Percentiles rank a stretch among this genome's conserved stretches.
These are phyloP conservation scores for Thalia dealbata DNA, from an alignment of 176 grass and related monocot species.

Conservation along the genomic window DNA sequence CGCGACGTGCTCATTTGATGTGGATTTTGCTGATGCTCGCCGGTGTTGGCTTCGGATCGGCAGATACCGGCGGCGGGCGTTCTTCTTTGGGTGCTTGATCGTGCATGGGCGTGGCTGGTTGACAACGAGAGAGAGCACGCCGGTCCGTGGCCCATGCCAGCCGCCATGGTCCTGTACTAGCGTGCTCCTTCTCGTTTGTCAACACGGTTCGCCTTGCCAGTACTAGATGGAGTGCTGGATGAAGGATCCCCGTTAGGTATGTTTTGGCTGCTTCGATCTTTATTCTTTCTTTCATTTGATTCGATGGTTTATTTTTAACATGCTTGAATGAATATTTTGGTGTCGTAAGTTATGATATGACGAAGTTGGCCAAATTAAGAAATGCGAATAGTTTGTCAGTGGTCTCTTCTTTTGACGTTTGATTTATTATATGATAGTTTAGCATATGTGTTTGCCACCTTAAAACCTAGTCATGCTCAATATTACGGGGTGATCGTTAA, in stretches of 20 bases:
- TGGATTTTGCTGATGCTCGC: background rate
- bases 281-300: background rate
- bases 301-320: background rate
- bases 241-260: background rate
- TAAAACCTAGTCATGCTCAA: background rate
- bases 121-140: slow-evolving; percentile 17
- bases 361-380: background rate
- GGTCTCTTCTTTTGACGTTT: background rate
- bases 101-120: slow-evolving; percentile 2
- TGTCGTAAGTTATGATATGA: background rate
- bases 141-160: background rate
- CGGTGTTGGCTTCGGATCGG: background rate
- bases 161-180: slow-evolving; percentile 5
- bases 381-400: background rate
- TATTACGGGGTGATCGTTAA: background rate
- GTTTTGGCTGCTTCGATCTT: background rate
- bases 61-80: background rate
- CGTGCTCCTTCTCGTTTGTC: slow-evolving; percentile 11
- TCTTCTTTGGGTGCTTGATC: background rate
- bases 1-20: background rate
- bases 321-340: background rate
- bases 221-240: background rate
- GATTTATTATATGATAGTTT: background rate
- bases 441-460: background rate
- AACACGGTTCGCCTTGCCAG: background rate